Evolutionary conservation across 2,329 filamentous ascomycete genomes (phyloP), one percentile per base, ranked within the genome.

Genomic region (Fusarium transvaalense): DNA sequence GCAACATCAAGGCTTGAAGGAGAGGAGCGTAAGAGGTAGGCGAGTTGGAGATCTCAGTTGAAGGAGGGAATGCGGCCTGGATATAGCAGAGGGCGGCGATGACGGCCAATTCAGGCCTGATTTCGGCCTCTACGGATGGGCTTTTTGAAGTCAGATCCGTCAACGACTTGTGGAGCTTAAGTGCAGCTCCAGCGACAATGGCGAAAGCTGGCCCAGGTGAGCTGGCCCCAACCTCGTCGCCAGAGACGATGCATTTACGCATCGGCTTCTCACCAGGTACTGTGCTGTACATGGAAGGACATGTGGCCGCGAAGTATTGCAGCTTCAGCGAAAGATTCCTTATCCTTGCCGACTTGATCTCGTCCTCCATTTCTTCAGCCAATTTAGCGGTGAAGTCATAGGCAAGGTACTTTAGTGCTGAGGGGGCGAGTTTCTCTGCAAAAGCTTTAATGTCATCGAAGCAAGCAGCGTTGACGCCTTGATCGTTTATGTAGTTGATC

Each of bases 401-500:
- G 6, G 83, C 75, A 10, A 86, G 69, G 25, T 78, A 72, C 41
- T 77, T 78, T 10, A 82, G 69, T 9, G 85, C 83, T 1, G 76
- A 69, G 4, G 79, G 75, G 2, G 74, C 77, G 1, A 88, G 78
- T 21, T 76, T 73, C 39, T 82, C 79, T 5, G 83, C 75, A 56
- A 83, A 85, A 1, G 66, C 64, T 61, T 82, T 85, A 39, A 86
- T 69, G 48, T 86, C 84, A 34, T 82, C 80, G 56, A 87, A 86
- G 56, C 78, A 83, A 9, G 79, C 77, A 6, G 77, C 73, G n/a
- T 76, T 79, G 0, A 65, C 64, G n/a, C 73, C 76, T 54, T 82
- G 77, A 34, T 77, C 74, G 3, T 77, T 64, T 21, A 83, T 71
- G 43, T 81, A 81, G 14, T 74, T 70, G 14, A 78, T 57, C 13